These are phyloP conservation scores for Diospyros lotus DNA, from an alignment of 148 eudicot genomes.

Conservation along the genomic window DNA sequence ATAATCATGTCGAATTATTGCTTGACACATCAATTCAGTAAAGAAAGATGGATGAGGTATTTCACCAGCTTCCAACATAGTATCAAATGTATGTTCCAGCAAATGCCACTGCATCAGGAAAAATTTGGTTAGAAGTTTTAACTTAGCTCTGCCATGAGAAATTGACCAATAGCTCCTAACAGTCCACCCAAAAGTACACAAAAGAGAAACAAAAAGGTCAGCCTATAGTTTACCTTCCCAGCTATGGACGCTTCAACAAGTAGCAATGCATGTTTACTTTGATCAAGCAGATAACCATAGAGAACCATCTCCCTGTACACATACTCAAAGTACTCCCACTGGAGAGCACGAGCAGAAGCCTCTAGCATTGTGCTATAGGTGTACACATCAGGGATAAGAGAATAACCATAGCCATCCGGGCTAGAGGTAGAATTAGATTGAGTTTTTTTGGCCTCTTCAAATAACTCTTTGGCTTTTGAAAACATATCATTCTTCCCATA, in stretches of 20 bases:
- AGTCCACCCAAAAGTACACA: not conserved
- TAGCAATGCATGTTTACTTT: constrained; percentile 48
- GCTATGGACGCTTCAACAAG: constrained; percentile 81
- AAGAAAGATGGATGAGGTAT: constrained; percentile 61
- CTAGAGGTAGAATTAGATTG: constrained; percentile 20
- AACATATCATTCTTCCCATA: constrained; percentile 88
- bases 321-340: constrained; percentile 93
- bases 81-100: constrained; percentile 80
- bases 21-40: constrained; percentile 65
- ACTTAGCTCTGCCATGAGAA: not conserved
- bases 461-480: constrained; percentile 69
- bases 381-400: constrained; percentile 49
- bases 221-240: constrained; percentile 59
- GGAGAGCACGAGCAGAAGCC: constrained; percentile 65
- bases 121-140: not conserved
- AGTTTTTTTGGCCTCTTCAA: constrained; percentile 47
- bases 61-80: constrained; percentile 70
- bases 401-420: constrained; percentile 24
- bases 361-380: constrained; percentile 78
- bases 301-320: constrained; percentile 85
- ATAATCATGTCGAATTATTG: constrained; percentile 37
- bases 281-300: constrained; percentile 58
- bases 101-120: constrained; percentile 53
- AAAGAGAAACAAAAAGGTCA: not conserved
- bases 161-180: not conserved